Base-by-base conservation (phyloP, 495 filamentous ascomycete genomes). In the Xylaria longipes region DNA sequence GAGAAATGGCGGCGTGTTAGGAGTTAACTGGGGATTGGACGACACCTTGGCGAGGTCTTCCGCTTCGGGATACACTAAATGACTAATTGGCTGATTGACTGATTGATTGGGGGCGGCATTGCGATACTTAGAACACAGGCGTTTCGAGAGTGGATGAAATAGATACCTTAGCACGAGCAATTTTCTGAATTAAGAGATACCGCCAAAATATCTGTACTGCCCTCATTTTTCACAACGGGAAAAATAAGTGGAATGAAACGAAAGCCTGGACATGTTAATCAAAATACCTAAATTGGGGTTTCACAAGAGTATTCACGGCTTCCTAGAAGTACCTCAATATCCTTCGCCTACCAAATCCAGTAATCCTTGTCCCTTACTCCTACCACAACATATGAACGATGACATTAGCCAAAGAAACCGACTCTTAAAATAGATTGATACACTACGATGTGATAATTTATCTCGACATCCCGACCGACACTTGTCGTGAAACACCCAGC, bases 131-230 rank as follows among this genome's bases (percentile, higher is more conserved):
- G 11, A 56, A 14, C 52, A 56, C 14, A 2, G 52, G 52, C 52
- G 52, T 56, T 56, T 56, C 6, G 2, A 20, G 57, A n/a, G 54
- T 22, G 57, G 31, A 12, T 22, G 17, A 12, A 37, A 60, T 60
- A 60, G 57, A 60, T 60, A 60, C 57, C 57, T 39, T 60, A n/a
- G 57, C 57, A 60, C 57, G 8, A 60, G 57, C 33, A 60, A 12
- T 35, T n/a, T 35, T 35, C 17, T 1, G 14, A 57, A 57, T 6
- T 31, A 31, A 57, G 6, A 57, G 6, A 15, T 57, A 57, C 46
- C n/a, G 2, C 6, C 9, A 29, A 54, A 54, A 27, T 25, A 52
- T 52, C 11, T 4, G 11, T 9, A 52, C 4, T 12, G 2, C 8
- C 22, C 11, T 20, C 20, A n/a, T 20, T n/a, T 46, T 46, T 46